These are phyloP conservation scores for Fusarium dimerum DNA, from an alignment of 2,329 filamentous ascomycete genomes.

Conservation along the genomic window DNA sequence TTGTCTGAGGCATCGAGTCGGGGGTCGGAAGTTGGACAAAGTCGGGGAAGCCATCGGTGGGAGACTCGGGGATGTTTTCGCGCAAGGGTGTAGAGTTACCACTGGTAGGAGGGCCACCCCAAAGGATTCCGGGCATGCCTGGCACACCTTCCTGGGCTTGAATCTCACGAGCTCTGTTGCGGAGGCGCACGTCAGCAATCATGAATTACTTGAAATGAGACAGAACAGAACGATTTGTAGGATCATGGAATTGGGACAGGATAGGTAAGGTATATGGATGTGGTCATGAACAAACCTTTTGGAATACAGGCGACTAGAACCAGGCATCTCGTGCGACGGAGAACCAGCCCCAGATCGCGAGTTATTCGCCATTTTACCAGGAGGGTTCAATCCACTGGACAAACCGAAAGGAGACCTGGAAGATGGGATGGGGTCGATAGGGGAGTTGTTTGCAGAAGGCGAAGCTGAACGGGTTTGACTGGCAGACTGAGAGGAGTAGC, in stretches of 20 bases:
- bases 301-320: constrained; percentile 76
- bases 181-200: constrained; percentile 15
- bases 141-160: constrained; percentile 90
- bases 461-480: constrained; percentile 74
- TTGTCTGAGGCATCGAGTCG: constrained; percentile 65
- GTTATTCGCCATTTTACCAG: constrained; percentile 59
- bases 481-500: constrained; percentile 72
- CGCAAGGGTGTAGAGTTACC: constrained; percentile 94
- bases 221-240: constrained; percentile 12
- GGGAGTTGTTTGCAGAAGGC: constrained; percentile 78
- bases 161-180: constrained; percentile 86
- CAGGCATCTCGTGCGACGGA: constrained; percentile 85
- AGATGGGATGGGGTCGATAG: constrained; percentile 68
- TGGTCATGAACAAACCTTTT: constrained; percentile 71
- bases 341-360: constrained; percentile 87
- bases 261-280: constrained; percentile 2
- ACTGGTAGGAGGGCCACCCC: constrained; percentile 95
- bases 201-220: not conserved
- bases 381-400: constrained; percentile 60
- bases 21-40: constrained; percentile 73
- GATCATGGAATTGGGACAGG: not conserved
- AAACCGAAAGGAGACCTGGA: constrained; percentile 74
- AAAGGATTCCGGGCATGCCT: constrained; percentile 69
- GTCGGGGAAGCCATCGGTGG: constrained; percentile 92
- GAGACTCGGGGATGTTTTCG: constrained; percentile 96